These are phyloP conservation scores for Fermentozyma sake DNA, from an alignment of 1,139 yeast species.

Conservation along the genomic window DNA sequence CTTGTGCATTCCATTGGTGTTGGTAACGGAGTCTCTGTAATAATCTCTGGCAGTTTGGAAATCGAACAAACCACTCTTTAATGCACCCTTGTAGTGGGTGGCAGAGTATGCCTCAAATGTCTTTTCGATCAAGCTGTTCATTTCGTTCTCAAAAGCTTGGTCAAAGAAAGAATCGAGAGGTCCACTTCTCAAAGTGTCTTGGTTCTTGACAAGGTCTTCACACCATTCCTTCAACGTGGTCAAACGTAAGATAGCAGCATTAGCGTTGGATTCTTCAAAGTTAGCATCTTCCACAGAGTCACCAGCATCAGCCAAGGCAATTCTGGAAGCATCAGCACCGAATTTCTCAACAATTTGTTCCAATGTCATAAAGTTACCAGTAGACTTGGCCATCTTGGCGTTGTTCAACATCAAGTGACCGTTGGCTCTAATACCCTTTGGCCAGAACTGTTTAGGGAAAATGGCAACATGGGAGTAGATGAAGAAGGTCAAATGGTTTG, in stretches of 20 bases:
- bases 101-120: constrained; percentile 64
- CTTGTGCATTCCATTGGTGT: constrained; percentile 68
- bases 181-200: constrained; percentile 65
- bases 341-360: constrained; percentile 79
- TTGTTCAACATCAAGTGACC: constrained; percentile 95
- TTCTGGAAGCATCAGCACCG: constrained; percentile 97
- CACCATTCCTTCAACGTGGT: constrained; percentile 94
- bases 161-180: constrained; percentile 70
- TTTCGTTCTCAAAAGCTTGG: constrained; percentile 86
- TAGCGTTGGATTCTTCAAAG: constrained; percentile 94
- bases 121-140: constrained; percentile 75
- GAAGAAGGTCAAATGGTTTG: constrained; percentile 95
- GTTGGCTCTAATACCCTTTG: constrained; percentile 87
- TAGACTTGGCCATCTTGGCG: constrained; percentile 96
- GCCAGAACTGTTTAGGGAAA: constrained; percentile 91
- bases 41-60: constrained; percentile 93
- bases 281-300: constrained; percentile 97
- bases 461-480: constrained; percentile 89
- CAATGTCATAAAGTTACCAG: constrained; percentile 95
- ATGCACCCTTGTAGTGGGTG: constrained; percentile 83
- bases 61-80: constrained; percentile 88
- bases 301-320: constrained; percentile 98
- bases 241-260: constrained; percentile 93
- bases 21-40: constrained; percentile 76
- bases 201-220: constrained; percentile 59